Percentiles rank a stretch among this genome's conserved stretches.
Conservation (phyloP, 2,329 filamentous ascomycete genomes). For the Penicillium thymicola region DNA sequence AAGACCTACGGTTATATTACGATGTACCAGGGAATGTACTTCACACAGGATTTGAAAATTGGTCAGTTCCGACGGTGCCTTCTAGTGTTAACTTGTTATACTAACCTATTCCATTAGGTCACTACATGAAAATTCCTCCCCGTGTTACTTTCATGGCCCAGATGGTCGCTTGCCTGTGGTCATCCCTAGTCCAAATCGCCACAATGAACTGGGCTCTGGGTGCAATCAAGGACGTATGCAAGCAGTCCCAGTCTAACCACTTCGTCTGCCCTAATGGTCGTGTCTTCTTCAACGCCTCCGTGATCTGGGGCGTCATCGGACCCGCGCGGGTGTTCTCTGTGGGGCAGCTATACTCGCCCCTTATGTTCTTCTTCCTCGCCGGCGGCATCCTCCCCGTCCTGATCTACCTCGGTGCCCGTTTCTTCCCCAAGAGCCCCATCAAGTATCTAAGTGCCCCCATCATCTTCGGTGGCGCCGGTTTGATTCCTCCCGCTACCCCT, state of each 20-base stretch:
- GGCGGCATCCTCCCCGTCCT: constrained; percentile 61
- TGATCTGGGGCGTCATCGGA: constrained; percentile 72
- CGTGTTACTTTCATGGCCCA: constrained; percentile 53
- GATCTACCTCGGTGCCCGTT: constrained; percentile 60
- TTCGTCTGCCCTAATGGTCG: constrained; percentile 57
- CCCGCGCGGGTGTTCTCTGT: constrained; percentile 66
- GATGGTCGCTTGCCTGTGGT: constrained; percentile 51
- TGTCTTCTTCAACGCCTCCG: constrained; percentile 66
- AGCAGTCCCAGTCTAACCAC: constrained; percentile 56
- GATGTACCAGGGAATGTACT: constrained; percentile 64
- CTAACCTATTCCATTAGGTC: constrained; percentile 29
- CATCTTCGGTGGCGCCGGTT: constrained; percentile 62
- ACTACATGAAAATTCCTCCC: constrained; percentile 62
- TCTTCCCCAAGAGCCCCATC: constrained; percentile 59
- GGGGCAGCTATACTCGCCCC: constrained; percentile 58
- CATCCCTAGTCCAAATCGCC: constrained; percentile 49
- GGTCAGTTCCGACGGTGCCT: constrained; percentile 27
- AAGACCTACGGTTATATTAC: constrained; percentile 70
- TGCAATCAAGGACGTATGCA: constrained; percentile 64
- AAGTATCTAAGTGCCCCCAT: constrained; percentile 67
- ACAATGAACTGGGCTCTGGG: constrained; percentile 46
- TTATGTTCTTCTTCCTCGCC: constrained; percentile 70
- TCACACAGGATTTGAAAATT: constrained; percentile 64
- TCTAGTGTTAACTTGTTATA: neutral
- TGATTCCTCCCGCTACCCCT: constrained; percentile 66